phyloP scores from a whole-genome alignment of 2,329 filamentous ascomycete species.

The Dactylellina drechsleri region DNA sequence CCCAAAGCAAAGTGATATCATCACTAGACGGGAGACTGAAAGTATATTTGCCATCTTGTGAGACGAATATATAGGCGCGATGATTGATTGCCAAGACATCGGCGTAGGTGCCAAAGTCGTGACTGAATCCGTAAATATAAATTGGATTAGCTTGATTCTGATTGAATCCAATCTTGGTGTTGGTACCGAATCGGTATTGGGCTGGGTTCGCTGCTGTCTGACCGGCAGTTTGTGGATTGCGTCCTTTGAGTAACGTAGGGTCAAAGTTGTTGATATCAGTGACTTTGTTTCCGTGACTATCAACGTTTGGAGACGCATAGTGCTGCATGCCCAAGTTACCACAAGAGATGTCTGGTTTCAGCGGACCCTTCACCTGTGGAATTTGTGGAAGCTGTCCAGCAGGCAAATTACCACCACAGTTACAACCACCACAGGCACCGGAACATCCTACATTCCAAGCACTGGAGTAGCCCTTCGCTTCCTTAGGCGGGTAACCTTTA shows the following conservation, averaged over 20 bases:
- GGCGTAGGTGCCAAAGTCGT: slow-evolving; percentile 37
- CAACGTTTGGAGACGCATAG: slow-evolving; percentile 36
- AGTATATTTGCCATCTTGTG: slow-evolving; percentile 57
- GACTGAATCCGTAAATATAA: slow-evolving; percentile 30
- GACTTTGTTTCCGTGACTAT: slow-evolving; percentile 19
- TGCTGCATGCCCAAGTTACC: slow-evolving; percentile 45
- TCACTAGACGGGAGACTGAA: slow-evolving; percentile 56
- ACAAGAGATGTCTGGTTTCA: slow-evolving; percentile 46
- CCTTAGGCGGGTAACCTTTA: slow-evolving; percentile 36
- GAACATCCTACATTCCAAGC: slow-evolving; percentile 26
- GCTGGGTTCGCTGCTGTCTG: slow-evolving; percentile 31
- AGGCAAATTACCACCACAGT: slow-evolving; percentile 26
- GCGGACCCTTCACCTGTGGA: slow-evolving; percentile 23
- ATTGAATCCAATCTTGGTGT: slow-evolving; percentile 14
- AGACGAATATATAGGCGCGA: slow-evolving; percentile 54
- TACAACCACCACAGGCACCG: slow-evolving; percentile 31
- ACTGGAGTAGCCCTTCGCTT: slow-evolving; percentile 24
- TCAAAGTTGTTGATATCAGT: slow-evolving; percentile 31
- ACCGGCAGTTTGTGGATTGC: slow-evolving; percentile 29
- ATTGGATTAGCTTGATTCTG: slow-evolving; percentile 14
- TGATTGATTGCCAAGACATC: slow-evolving; percentile 55
- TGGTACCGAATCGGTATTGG: slow-evolving; percentile 14
- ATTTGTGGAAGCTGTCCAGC: slow-evolving; percentile 22
- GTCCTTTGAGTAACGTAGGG: slow-evolving; percentile 25
- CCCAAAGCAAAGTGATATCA: slow-evolving; percentile 58